Percentiles rank a stretch among this genome's conserved stretches.
Evolutionary conservation across 306 rosid species (phyloP).

Genomic region (Cicer arietinum): DNA sequence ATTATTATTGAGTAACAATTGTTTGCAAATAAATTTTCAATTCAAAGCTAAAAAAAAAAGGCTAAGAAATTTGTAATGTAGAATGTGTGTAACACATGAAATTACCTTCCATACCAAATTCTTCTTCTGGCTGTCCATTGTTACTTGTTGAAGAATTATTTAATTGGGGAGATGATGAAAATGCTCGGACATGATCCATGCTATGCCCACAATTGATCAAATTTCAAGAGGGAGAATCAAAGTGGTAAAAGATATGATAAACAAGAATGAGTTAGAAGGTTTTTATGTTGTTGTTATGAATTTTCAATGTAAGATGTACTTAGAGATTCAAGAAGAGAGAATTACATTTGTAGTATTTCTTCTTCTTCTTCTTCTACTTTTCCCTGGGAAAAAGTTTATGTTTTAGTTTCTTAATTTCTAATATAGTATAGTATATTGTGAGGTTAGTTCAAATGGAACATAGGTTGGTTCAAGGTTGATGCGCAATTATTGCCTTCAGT

Average conservation of each 20-base stretch:
- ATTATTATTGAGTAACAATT: slow-evolving; percentile 1
- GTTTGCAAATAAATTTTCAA: slow-evolving; percentile 18
- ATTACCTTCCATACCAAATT: slow-evolving; percentile 69
- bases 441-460: slow-evolving; percentile 45
- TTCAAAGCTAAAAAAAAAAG: not conserved
- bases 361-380: slow-evolving; percentile 29
- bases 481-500: slow-evolving; percentile 67
- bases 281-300: not conserved
- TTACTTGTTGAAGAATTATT: slow-evolving; percentile 50
- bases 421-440: slow-evolving; percentile 49
- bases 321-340: slow-evolving; percentile 66
- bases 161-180: slow-evolving; percentile 69
- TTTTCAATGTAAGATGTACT: slow-evolving; percentile 27
- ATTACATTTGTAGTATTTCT: slow-evolving; percentile 54
- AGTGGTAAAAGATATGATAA: slow-evolving; percentile 23
- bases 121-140: slow-evolving; percentile 47
- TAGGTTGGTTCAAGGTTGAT: slow-evolving; percentile 49
- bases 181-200: slow-evolving; percentile 57
- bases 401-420: slow-evolving; percentile 40
- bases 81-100: not conserved
- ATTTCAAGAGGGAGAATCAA: slow-evolving; percentile 36
- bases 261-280: slow-evolving; percentile 28
- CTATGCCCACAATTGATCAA: slow-evolving; percentile 36
- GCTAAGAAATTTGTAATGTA: not conserved
- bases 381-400: slow-evolving; percentile 23